Percentiles rank a stretch among this genome's conserved stretches.
These are phyloP conservation scores for Hordeum vulgare DNA, from an alignment of 176 grass and related monocot species.

Conservation along the genomic window DNA sequence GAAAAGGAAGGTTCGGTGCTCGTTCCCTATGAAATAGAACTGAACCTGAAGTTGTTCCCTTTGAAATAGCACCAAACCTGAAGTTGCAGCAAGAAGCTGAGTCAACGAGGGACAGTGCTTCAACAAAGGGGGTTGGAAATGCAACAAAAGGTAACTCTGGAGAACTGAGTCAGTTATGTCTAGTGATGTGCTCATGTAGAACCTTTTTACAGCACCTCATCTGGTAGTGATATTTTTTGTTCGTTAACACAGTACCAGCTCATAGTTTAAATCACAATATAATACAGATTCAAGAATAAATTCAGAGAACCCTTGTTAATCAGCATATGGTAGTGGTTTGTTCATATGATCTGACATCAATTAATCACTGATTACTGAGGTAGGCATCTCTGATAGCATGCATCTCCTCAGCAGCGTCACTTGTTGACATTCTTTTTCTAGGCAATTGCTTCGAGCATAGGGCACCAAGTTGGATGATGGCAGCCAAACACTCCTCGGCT, in stretches of 20 bases:
- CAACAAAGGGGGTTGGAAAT: too few relatives aligned
- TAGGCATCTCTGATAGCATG: conserved; percentile 16
- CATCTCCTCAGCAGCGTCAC: conserved; percentile 2
- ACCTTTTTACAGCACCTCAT: too few relatives aligned
- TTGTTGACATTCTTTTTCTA: background rate
- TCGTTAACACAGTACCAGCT: background rate
- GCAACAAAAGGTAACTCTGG: too few relatives aligned
- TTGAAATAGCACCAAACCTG: too few relatives aligned
- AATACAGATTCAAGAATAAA: background rate
- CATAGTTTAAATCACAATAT: background rate
- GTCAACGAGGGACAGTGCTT: too few relatives aligned
- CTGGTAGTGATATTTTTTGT: too few relatives aligned
- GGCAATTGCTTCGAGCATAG: conserved; percentile 6
- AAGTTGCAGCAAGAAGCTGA: too few relatives aligned
- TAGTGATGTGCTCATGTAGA: too few relatives aligned
- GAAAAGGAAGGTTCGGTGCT: too few relatives aligned
- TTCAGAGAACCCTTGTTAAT: background rate
- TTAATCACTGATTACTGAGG: background rate
- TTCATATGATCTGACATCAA: background rate
- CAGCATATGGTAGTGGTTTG: background rate
- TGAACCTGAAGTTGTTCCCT: too few relatives aligned
- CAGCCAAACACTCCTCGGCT: background rate
- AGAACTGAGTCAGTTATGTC: too few relatives aligned
- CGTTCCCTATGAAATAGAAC: too few relatives aligned
- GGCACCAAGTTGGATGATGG: conserved; percentile 2